Evolutionary conservation across 495 filamentous ascomycete species (phyloP), one percentile per base, ranked within the genome.

Genomic region (Extremus antarcticus): DNA sequence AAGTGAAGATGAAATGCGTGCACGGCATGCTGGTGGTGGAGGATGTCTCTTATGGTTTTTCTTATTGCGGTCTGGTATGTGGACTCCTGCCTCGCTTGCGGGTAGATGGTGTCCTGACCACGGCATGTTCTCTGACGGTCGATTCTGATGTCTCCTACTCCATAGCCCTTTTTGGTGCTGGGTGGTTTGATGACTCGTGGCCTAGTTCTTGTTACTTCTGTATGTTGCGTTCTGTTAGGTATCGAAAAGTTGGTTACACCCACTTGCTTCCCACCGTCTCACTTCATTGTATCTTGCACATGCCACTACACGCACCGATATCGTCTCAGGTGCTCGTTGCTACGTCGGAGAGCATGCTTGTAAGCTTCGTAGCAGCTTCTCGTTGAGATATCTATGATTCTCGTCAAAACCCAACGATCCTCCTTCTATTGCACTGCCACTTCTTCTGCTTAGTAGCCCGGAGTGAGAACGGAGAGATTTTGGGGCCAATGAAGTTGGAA

Each of bases 101-200:
- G n/a, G 43, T 55, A 41, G 53, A 40, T 24, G 50, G 38, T 43
- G 50, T 40, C 50, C 50, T 52, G 50, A 23, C 47, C 4, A 40
- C 4, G 24, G n/a, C n/a, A 35, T 19, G 20, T 51, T 35, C 21
- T 35, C 38, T 52, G 16, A 22, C 29, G 47, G 54, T 32, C 47
- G 46, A 20, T 56, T 56, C 54, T 56, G 54, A 56, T 19, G 54
- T 59, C 57, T 59, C 57, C 51, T 47, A 25, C 46, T 47, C 47
- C 7, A 35, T 16, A 4, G 16, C 17, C 48, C 45, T 45, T 49
- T 19, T n/a, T 29, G 25, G 25, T 25, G 45, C 23, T 38, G 46
- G 57, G 51, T 50, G 51, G 51, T 29, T 51, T 51, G 49, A 51
- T 51, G 57, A 59, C 57, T 59, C 57, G 57, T 55, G 51, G 57